Evolutionary conservation across 805 yeast genomes (phyloP), one percentile per base, ranked within the genome.

Genomic region (Yarrowia deformans): DNA sequence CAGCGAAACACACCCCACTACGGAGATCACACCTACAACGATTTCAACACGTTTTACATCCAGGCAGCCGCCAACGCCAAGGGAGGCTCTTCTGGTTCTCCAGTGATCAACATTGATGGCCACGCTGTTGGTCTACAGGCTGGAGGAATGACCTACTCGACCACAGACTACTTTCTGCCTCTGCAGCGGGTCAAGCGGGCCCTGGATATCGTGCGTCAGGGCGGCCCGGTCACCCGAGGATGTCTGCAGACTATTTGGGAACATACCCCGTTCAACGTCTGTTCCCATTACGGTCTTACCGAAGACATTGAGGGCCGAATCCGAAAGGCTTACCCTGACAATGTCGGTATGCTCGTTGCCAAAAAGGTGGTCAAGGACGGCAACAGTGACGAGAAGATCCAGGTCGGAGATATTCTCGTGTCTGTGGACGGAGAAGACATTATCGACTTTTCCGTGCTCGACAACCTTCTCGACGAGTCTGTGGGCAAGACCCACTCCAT

Each of bases 21-120:
- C 75, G 97, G 97, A 64, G 88, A 87, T 35, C 80, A 90, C 76
- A 88, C 96, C 16, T 93, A 93, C 78, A 91, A 90, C 76, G 98
- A 93, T 81, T 93, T 92, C 83, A 92, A 93, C 77, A 92, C 97
- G 0, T 97, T 91, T 77, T 93, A 93, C 79, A 91, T 93, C 69
- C 97, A 93, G 79, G 97, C 97, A 0, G 97, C 98, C 6, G 97
- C 98, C 1, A 86, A 93, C 70, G 97, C 98, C 0, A 89, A 97
- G n/a, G 98, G 97, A 40, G 98, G 98, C 2, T 91, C 97, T 3
- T 89, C 95, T 63, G 98, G 98, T 7, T 91, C 97, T 2, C 98
- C 98, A 0, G 98, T 93, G n/a, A 96, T 93, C 2, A 89, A 92
- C 77, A 87, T 89, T 56, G 89, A 90, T 73, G 97, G 97, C 1